These are phyloP conservation scores for Moesziomyces sp. DNA, from an alignment of 1,284 basidiomycete genomes.

Conservation along the genomic window DNA sequence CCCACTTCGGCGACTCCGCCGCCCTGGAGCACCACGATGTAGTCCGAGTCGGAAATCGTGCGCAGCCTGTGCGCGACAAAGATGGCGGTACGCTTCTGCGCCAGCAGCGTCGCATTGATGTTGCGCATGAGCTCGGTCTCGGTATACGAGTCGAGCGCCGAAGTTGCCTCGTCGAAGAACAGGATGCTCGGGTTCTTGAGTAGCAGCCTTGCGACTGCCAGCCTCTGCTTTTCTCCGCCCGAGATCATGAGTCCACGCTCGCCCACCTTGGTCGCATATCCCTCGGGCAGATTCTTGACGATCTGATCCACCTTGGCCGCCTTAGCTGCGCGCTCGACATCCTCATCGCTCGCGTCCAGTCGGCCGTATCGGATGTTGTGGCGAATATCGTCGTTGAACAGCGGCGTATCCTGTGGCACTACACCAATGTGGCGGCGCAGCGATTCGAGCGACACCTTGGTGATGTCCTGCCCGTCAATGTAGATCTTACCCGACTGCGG, in stretches of 20 bases:
- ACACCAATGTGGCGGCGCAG: conserved; percentile 85
- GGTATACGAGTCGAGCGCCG: conserved; percentile 91
- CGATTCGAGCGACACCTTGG: conserved; percentile 78
- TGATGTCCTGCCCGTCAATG: conserved; percentile 87
- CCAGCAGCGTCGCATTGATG: conserved; percentile 82
- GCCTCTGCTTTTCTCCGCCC: conserved; percentile 94
- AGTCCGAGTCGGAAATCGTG: conserved; percentile 83
- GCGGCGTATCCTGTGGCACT: conserved; percentile 95
- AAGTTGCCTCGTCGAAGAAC: conserved; percentile 99
- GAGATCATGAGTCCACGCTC: conserved; percentile 97
- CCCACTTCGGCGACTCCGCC: conserved; percentile 60
- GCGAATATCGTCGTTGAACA: conserved; percentile 94
- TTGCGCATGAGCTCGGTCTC: conserved; percentile 95
- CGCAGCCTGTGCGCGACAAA: conserved; percentile 78
- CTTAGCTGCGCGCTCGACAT: conserved; percentile 83
- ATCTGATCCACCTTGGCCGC: conserved; percentile 89
- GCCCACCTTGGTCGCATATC: conserved; percentile 90
- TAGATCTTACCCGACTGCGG: conserved; percentile 82
- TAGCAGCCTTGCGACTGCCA: conserved; percentile 91
- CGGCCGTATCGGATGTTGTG: conserved; percentile 94
- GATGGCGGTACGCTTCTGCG: conserved; percentile 85
- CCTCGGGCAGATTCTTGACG: conserved; percentile 82
- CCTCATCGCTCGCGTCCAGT: conserved; percentile 86
- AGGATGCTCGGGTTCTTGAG: conserved; percentile 93
- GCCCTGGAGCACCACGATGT: conserved; percentile 61